A percentile compares a stretch with the other conserved stretches of the same genome.
phyloP scores from a whole-genome alignment of 345 rosid species.

The Eutrema yunnanense region DNA sequence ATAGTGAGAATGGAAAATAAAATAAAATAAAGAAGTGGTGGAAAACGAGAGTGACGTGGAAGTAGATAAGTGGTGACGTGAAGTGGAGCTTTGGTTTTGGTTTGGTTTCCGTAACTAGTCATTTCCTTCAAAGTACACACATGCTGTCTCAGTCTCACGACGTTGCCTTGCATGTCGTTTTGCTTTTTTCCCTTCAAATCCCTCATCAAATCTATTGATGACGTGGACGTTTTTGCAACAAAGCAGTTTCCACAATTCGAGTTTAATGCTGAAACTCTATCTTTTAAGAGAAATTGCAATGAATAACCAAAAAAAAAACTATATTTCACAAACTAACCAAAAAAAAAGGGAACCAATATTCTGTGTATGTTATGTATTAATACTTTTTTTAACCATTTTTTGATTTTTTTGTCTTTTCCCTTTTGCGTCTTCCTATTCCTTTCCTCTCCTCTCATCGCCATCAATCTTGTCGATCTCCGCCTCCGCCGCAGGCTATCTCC shows the following conservation, averaged over 20 bases:
- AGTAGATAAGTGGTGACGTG: conserved; percentile 30
- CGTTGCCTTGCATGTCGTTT: conserved; percentile 29
- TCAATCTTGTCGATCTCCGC: no score
- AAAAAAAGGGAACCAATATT: no score
- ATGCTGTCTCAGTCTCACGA: conserved; percentile 23
- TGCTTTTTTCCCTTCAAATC: neutral
- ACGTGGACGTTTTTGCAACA: conserved; percentile 6
- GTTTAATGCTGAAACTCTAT: neutral
- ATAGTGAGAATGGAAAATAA: neutral
- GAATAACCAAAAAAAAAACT: no score
- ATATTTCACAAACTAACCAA: no score
- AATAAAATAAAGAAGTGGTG: conserved; percentile 22
- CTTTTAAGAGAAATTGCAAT: no score
- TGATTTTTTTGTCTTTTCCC: no score
- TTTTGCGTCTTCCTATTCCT: no score
- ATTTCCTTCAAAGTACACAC: conserved; percentile 23
- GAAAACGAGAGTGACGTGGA: conserved; percentile 23
- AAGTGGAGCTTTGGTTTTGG: conserved; percentile 6
- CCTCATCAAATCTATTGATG: neutral
- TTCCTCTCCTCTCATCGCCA: no score
- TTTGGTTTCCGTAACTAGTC: neutral
- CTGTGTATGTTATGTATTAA: no score
- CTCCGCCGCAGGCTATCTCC: no score
- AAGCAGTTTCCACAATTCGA: conserved; percentile 7
- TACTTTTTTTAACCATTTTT: no score